Evolutionary conservation across 495 filamentous ascomycete genomes (phyloP), one percentile per base, ranked within the genome.

Genomic region (Trichoderma gamsii): DNA sequence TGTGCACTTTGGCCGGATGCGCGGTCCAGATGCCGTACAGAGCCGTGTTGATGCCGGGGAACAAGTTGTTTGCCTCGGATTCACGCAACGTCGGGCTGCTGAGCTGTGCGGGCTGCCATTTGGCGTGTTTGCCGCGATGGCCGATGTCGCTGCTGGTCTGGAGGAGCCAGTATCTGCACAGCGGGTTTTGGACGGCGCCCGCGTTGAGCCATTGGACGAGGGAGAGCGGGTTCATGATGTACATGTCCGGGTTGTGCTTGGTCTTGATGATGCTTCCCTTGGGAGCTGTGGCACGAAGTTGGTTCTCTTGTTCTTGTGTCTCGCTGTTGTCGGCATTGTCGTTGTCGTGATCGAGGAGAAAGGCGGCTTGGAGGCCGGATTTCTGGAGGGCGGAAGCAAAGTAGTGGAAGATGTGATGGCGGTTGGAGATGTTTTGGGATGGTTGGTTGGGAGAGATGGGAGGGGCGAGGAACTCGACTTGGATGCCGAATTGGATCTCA

Each of bases 191-290:
- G 9, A 16, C 29, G 25, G 56, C 56, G 27, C 56, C 27, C 1
- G 23, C 25, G 11, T 61, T 61, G 56, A 61, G 16, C 56, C 56
- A 61, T 23, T 23, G 23, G 9, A 9, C 29, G 13, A 25, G 11
- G 11, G 56, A 61, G 8, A 13, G 27, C 13, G 56, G 56, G 27
- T 32, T 61, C 56, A 61, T 61, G 56, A 61, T 32, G 56, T 21
- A 61, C 56, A 61, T 61, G 56, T 61, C 56, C 8, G 56, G 56
- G 25, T 32, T 61, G 56, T 61, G 56, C 56, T 61, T 61, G 25
- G 56, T 61, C 13, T 61, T 61, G 56, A 61, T 13, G 56, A 61
- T 61, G 16, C 25, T 29, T 32, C 25, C n/a, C 25, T 32, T 27
- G 12, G 56, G 25, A 1, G n/a, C 25, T 21, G 27, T 18, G 56